Percentiles rank a stretch among this genome's conserved stretches.
Conservation (phyloP, 768 basidiomycete genomes). For the Leccinum pellstonianum region DNA sequence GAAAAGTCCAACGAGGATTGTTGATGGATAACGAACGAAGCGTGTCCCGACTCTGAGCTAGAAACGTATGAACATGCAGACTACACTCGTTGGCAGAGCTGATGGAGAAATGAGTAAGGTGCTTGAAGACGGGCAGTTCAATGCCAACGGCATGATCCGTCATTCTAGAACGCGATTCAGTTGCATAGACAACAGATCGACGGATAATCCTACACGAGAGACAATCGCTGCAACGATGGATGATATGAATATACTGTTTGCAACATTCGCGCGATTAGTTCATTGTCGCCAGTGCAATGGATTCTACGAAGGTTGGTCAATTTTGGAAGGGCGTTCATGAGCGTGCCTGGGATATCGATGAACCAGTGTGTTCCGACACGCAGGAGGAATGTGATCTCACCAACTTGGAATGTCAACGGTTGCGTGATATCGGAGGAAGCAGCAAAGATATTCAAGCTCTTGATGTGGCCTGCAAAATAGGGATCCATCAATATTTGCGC, state of each 20-base stretch:
- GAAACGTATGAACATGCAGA: slow-evolving; percentile 43
- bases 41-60: slow-evolving; percentile 50
- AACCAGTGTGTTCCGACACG: background rate
- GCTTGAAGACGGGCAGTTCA: slow-evolving; percentile 48
- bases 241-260: slow-evolving; percentile 50
- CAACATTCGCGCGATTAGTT: slow-evolving; percentile 52
- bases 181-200: background rate
- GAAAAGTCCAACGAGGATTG: slow-evolving; percentile 57
- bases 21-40: slow-evolving; percentile 56
- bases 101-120: slow-evolving; percentile 60
- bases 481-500: slow-evolving; percentile 62
- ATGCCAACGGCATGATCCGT: slow-evolving; percentile 46
- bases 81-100: slow-evolving; percentile 44
- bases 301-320: slow-evolving; percentile 57
- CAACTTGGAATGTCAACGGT: slow-evolving; percentile 62
- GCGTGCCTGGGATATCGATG: slow-evolving; percentile 47
- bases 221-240: slow-evolving; percentile 55
- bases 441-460: slow-evolving; percentile 59
- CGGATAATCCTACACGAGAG: slow-evolving; percentile 44
- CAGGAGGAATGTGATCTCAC: slow-evolving; percentile 32
- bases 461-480: slow-evolving; percentile 55
- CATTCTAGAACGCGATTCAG: slow-evolving; percentile 15
- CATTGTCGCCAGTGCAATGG: slow-evolving; percentile 56
- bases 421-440: slow-evolving; percentile 46
- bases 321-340: slow-evolving; percentile 66